Evolutionary conservation across 2,329 filamentous ascomycete genomes (phyloP).

Genomic region (Parastagonospora avenae): DNA sequence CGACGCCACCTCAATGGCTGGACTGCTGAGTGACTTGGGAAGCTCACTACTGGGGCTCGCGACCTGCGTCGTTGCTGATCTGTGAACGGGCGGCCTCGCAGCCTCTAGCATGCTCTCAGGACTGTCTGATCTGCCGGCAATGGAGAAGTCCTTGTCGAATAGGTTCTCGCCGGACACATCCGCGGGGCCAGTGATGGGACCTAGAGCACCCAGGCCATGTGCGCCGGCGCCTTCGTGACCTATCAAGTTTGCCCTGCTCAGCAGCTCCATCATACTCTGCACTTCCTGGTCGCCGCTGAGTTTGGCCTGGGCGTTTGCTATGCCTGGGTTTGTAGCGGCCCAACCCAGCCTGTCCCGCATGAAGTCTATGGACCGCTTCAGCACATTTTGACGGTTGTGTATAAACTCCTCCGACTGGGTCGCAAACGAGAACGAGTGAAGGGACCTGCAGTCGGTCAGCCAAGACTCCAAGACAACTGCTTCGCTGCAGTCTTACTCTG

Average conservation of each 20-base stretch:
- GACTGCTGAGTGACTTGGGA: slow-evolving; percentile 17
- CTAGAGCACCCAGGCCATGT: slow-evolving; percentile 55
- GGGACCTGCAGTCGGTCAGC: slow-evolving; percentile 54
- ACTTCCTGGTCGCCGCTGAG: slow-evolving; percentile 82
- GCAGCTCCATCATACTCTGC: slow-evolving; percentile 87
- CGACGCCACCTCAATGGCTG: slow-evolving; percentile 27
- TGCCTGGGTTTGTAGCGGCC: slow-evolving; percentile 73
- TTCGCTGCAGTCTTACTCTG: slow-evolving; percentile 58
- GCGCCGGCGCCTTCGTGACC: slow-evolving; percentile 67
- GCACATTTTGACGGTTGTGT: slow-evolving; percentile 87
- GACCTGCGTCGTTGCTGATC: slow-evolving; percentile 13
- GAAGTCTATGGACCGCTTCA: slow-evolving; percentile 94
- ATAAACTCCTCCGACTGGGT: slow-evolving; percentile 92
- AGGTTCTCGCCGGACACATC: slow-evolving; percentile 74
- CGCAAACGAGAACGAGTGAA: slow-evolving; percentile 98
- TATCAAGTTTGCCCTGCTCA: slow-evolving; percentile 80
- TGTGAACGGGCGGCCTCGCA: slow-evolving; percentile 22
- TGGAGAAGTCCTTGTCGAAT: slow-evolving; percentile 79
- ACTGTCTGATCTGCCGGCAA: slow-evolving; percentile 56
- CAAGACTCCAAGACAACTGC: too few relatives aligned
- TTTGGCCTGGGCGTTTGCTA: slow-evolving; percentile 83
- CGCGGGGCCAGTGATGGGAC: slow-evolving; percentile 81
- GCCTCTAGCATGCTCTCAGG: slow-evolving; percentile 46
- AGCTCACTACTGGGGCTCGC: slow-evolving; percentile 8
- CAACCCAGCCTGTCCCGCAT: slow-evolving; percentile 92